Conservation (phyloP, 208 protist species). For the Jaenimonas drosophilae region DNA sequence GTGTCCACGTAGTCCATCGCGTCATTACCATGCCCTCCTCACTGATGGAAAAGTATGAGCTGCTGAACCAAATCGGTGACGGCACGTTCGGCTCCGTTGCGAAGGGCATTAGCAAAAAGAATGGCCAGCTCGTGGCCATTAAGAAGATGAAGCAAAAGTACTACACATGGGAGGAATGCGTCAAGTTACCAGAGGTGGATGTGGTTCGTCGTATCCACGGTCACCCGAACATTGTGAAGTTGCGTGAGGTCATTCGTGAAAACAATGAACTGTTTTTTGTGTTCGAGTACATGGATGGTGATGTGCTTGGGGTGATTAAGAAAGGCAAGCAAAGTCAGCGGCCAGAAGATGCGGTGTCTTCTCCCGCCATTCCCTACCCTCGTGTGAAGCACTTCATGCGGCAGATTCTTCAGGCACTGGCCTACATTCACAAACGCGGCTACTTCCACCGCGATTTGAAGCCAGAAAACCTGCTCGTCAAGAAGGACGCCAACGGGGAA, state of each 20-base stretch:
- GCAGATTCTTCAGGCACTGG: slow-evolving; percentile 89
- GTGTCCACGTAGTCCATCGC: too few species aligned
- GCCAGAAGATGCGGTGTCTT: slow-evolving; percentile 5
- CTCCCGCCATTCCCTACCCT: slow-evolving; percentile 70
- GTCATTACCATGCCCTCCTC: not conserved
- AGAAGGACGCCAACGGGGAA: slow-evolving; percentile 21
- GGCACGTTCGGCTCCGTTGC: slow-evolving; percentile 95
- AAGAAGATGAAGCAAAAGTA: slow-evolving; percentile 99
- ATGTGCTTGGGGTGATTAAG: slow-evolving; percentile 94
- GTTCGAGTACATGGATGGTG: slow-evolving; percentile 97
- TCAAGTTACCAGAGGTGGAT: slow-evolving; percentile 92
- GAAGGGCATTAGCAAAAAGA: slow-evolving; percentile 88
- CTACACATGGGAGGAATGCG: slow-evolving; percentile 96
- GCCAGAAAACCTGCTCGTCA: slow-evolving; percentile 97
- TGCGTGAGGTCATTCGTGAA: slow-evolving; percentile 95
- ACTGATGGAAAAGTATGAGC: slow-evolving; percentile 91
- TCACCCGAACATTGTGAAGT: slow-evolving; percentile 96
- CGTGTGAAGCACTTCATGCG: slow-evolving; percentile 88
- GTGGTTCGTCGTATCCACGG: slow-evolving; percentile 89
- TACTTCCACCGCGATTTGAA: slow-evolving; percentile 98
- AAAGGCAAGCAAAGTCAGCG: slow-evolving; percentile 74
- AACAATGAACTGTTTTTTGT: slow-evolving; percentile 96
- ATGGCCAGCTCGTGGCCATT: slow-evolving; percentile 94
- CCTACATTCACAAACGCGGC: slow-evolving; percentile 94
- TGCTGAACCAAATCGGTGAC: slow-evolving; percentile 91